Percentiles rank a stretch among this genome's conserved stretches.
These are phyloP conservation scores for Axilococcus clingmanii DNA, from an alignment of 139 green algal genomes.

Conservation along the genomic window DNA sequence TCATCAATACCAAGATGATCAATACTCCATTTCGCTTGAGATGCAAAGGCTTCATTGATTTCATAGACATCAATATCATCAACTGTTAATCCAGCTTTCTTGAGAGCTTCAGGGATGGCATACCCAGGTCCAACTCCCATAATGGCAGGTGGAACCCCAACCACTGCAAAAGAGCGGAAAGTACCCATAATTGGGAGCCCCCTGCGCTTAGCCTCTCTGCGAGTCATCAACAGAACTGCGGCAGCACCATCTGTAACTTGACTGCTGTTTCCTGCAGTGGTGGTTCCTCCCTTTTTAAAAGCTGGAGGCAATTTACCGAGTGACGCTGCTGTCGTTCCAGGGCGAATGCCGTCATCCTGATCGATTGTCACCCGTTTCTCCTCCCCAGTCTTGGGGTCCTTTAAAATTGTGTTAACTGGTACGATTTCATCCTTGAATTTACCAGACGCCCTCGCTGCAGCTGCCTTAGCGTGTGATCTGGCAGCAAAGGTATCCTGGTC, in stretches of 20 bases:
- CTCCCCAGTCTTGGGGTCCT: conserved; percentile 69
- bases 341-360: conserved; percentile 89
- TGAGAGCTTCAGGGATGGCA: conserved; percentile 87
- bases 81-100: conserved; percentile 59
- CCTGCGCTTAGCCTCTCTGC: conserved; percentile 67
- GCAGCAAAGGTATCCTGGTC: conserved; percentile 79
- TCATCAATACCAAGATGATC: conserved; percentile 80
- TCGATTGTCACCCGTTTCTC: conserved; percentile 63
- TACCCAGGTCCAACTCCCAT: conserved; percentile 95
- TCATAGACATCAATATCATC: conserved; percentile 97
- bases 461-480: conserved; percentile 71
- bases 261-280: conserved; percentile 87
- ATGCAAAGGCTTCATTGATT: conserved; percentile 96
- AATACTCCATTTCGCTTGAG: conserved; percentile 58
- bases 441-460: conserved; percentile 61
- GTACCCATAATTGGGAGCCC: conserved; percentile 84
- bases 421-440: conserved; percentile 94
- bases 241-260: conserved; percentile 93
- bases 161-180: conserved; percentile 81
- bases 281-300: conserved; percentile 92
- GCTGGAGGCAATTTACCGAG: conserved; percentile 67
- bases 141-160: conserved; percentile 90
- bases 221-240: conserved; percentile 87
- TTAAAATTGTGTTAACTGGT: conserved; percentile 78
- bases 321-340: conserved; percentile 41